Percentiles rank a stretch among this genome's conserved stretches.
Evolutionary conservation across 2,329 filamentous ascomycete genomes (phyloP).

Genomic region (Passalora sequoiae): DNA sequence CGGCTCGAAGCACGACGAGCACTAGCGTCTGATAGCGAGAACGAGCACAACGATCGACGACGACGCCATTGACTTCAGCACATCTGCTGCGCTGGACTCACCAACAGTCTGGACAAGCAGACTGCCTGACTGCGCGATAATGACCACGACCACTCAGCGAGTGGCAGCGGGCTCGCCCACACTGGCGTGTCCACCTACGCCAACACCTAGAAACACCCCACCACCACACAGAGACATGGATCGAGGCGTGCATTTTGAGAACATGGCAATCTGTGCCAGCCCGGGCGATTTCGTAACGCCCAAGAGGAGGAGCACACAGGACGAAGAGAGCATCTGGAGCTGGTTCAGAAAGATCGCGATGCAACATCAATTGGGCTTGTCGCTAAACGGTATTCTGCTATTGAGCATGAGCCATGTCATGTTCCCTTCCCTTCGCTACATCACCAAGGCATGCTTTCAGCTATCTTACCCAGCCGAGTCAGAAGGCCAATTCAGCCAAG

Average conservation of each 20-base stretch:
- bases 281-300: constrained; percentile 17
- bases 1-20: no score
- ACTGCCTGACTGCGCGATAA: no score
- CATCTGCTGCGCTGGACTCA: no score
- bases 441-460: constrained; percentile 82
- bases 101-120: no score
- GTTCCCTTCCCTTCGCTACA: constrained; percentile 71
- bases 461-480: constrained; percentile 62
- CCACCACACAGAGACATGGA: constrained; percentile 18
- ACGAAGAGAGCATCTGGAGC: constrained; percentile 30
- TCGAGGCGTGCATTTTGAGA: constrained; percentile 15
- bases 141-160: no score
- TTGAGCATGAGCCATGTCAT: constrained; percentile 75
- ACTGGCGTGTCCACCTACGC: constrained; percentile 9
- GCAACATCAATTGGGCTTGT: constrained; percentile 55
- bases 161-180: no score
- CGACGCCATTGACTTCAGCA: no score
- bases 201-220: constrained; percentile 15
- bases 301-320: constrained; percentile 15
- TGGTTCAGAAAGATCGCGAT: constrained; percentile 36
- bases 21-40: no score
- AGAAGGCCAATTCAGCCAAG: constrained; percentile 63
- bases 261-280: constrained; percentile 27
- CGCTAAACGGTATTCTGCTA: constrained; percentile 77
- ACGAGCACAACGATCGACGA: no score